Conservation (phyloP, 257 asterid genomes). For the Echium plantagineum region DNA sequence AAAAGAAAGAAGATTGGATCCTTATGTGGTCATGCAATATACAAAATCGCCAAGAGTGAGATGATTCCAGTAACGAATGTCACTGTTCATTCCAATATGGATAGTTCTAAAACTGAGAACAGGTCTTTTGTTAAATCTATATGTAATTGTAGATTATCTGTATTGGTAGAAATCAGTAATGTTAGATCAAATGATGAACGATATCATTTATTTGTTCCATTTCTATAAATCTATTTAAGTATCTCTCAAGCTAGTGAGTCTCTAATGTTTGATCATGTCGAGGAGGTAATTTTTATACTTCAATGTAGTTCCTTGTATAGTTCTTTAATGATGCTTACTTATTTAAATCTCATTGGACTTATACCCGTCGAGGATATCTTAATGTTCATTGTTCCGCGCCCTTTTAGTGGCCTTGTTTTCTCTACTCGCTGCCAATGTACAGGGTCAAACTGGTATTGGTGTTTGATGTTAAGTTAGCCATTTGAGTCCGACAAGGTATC, state of each 20-base stretch:
- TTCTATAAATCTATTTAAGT: conserved; percentile 7
- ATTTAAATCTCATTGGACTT: too few species aligned
- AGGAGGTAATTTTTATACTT: conserved; percentile 23
- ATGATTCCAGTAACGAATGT: conserved; percentile 66
- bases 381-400: neutral
- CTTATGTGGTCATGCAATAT: conserved; percentile 89
- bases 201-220: neutral
- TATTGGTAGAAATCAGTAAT: conserved; percentile 14
- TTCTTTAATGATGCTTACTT: neutral
- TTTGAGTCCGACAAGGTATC: conserved; percentile 65
- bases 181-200: neutral
- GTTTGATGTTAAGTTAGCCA: conserved; percentile 53
- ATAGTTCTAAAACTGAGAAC: conserved; percentile 88
- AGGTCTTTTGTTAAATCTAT: conserved; percentile 77
- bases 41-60: conserved; percentile 68
- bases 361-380: neutral
- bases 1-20: conserved; percentile 76
- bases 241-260: conserved; percentile 12
- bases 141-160: conserved; percentile 42
- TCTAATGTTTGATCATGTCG: conserved; percentile 19
- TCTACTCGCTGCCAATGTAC: conserved; percentile 9
- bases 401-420: neutral
- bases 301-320: conserved; percentile 14
- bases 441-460: conserved; percentile 52
- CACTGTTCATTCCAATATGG: conserved; percentile 51